A percentile compares a stretch with the other conserved stretches of the same genome.
These are phyloP conservation scores for Penicillium griseofulvum DNA, from an alignment of 2,329 filamentous ascomycete species.

Conservation along the genomic window DNA sequence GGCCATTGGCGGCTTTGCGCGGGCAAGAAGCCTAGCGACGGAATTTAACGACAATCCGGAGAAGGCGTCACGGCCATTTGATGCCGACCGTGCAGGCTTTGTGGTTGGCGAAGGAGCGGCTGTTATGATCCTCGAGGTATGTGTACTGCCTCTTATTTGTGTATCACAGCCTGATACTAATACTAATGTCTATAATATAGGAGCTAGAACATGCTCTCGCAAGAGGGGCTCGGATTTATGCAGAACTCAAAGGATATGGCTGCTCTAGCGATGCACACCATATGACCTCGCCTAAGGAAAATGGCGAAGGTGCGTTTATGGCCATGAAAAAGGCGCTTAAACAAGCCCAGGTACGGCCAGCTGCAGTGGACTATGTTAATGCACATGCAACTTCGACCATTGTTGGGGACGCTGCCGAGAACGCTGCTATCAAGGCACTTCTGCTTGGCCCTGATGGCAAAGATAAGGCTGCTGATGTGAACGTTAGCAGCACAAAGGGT, in stretches of 20 bases:
- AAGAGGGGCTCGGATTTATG: constrained; percentile 78
- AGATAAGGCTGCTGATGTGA: constrained; percentile 61
- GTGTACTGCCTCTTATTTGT: background rate
- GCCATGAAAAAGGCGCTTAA: constrained; percentile 83
- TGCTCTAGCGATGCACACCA: constrained; percentile 88
- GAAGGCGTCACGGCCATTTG: constrained; percentile 81
- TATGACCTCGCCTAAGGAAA: constrained; percentile 82
- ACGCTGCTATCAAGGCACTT: constrained; percentile 72
- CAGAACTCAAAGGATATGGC: constrained; percentile 85
- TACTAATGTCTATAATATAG: constrained; percentile 31
- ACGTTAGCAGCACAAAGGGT: constrained; percentile 91
- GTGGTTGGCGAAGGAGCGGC: constrained; percentile 92
- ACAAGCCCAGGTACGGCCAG: constrained; percentile 67
- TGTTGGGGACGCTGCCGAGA: constrained; percentile 86
- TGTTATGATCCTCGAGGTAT: constrained; percentile 75
- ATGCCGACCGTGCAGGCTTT: constrained; percentile 75
- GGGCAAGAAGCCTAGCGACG: constrained; percentile 81
- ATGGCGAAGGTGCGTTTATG: constrained; percentile 75
- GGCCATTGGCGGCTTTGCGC: constrained; percentile 85
- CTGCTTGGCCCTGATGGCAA: constrained; percentile 72
- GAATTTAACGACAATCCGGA: constrained; percentile 70
- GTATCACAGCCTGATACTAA: background rate
- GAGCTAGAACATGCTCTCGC: constrained; percentile 82
- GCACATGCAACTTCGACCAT: constrained; percentile 88
- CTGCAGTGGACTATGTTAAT: constrained; percentile 83